Evolutionary conservation across 768 basidiomycete species (phyloP).

Genomic region (Phaeolepiota aurea): DNA sequence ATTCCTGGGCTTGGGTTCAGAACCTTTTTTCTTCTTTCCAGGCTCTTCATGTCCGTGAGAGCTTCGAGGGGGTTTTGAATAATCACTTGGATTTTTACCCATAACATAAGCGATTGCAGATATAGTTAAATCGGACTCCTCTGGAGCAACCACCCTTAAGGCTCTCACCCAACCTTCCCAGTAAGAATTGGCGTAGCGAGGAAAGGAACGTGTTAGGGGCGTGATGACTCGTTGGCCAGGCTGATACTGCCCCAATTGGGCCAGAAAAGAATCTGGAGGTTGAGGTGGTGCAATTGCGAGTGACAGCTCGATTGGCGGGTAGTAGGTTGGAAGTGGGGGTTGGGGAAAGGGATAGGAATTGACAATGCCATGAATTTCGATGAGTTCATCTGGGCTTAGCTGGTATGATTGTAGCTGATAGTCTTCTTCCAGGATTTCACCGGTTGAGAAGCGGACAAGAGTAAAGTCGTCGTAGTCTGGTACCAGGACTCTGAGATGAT

Average conservation of each 20-base stretch:
- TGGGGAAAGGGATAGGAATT: background rate
- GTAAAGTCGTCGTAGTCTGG: slow-evolving; percentile 23
- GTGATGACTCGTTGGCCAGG: slow-evolving; percentile 6
- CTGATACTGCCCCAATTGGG: background rate
- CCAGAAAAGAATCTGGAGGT: slow-evolving; percentile 1
- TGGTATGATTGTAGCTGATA: slow-evolving; percentile 48
- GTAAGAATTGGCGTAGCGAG: slow-evolving; percentile 44
- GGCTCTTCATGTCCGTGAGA: background rate
- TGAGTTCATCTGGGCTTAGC: slow-evolving; percentile 52
- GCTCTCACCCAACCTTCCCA: slow-evolving; percentile 45
- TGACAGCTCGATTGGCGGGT: background rate
- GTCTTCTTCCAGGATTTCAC: slow-evolving; percentile 64
- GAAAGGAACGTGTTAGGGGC: slow-evolving; percentile 26
- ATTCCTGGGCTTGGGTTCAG: slow-evolving; percentile 11
- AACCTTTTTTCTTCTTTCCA: slow-evolving; percentile 4
- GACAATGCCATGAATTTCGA: slow-evolving; percentile 50
- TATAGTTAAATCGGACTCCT: slow-evolving; percentile 7
- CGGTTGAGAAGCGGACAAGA: slow-evolving; percentile 60
- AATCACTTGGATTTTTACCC: background rate
- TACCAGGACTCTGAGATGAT: background rate
- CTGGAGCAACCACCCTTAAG: slow-evolving; percentile 29
- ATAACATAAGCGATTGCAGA: background rate
- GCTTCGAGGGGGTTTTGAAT: background rate
- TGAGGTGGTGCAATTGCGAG: background rate
- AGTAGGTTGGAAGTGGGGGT: background rate